phyloP scores from a whole-genome alignment of 2,329 filamentous ascomycete species.

The Rutstroemia sp. region DNA sequence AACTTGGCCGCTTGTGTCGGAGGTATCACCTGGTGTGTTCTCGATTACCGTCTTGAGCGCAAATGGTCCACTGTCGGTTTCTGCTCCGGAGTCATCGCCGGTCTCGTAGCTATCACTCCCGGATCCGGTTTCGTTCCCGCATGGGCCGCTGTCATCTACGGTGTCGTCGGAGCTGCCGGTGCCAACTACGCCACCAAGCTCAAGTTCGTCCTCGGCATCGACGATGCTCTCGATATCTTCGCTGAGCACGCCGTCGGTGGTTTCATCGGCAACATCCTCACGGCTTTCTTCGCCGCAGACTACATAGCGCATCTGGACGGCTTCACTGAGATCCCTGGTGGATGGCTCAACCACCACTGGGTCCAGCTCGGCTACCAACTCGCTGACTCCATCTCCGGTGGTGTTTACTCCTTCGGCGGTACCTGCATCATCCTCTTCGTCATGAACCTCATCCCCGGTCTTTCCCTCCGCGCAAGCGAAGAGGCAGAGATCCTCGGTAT shows the following conservation, averaged over 20 bases:
- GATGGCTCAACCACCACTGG: slow-evolving; percentile 81
- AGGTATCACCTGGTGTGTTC: slow-evolving; percentile 80
- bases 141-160: slow-evolving; percentile 77
- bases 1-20: slow-evolving; percentile 79
- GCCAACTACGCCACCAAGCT: slow-evolving; percentile 90
- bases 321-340: slow-evolving; percentile 57
- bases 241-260: slow-evolving; percentile 76
- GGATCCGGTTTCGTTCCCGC: slow-evolving; percentile 77
- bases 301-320: slow-evolving; percentile 80
- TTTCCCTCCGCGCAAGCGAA: slow-evolving; percentile 65
- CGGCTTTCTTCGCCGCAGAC: slow-evolving; percentile 75
- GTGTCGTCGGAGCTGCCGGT: slow-evolving; percentile 64
- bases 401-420: slow-evolving; percentile 69
- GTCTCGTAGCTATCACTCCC: slow-evolving; percentile 81
- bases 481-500: slow-evolving; percentile 80
- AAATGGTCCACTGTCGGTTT: slow-evolving; percentile 94
- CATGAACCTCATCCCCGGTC: slow-evolving; percentile 70
- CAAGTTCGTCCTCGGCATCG: slow-evolving; percentile 74
- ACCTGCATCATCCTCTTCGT: slow-evolving; percentile 75
- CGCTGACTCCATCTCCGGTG: slow-evolving; percentile 70
- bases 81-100: slow-evolving; percentile 83
- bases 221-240: slow-evolving; percentile 85
- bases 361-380: slow-evolving; percentile 78
- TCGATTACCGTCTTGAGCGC: slow-evolving; percentile 81
- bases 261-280: slow-evolving; percentile 70